Conservation (phyloP, 2,329 filamentous ascomycete genomes). For the Diaporthe longicolla region DNA sequence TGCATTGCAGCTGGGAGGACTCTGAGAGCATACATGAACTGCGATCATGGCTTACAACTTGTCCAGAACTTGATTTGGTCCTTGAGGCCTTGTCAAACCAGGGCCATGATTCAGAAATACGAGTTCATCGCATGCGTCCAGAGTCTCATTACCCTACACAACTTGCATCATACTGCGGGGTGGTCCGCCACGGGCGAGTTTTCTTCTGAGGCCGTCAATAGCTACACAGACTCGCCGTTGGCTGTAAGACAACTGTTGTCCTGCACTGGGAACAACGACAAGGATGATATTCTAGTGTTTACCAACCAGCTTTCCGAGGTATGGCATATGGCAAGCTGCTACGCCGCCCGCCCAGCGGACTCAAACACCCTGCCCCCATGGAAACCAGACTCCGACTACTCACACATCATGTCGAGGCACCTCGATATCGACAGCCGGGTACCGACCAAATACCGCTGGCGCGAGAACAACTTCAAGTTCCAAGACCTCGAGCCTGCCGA, state of each 20-base stretch:
- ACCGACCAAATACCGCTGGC: conserved; percentile 65
- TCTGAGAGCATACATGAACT: background rate
- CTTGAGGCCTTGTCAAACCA: background rate
- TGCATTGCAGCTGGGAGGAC: background rate
- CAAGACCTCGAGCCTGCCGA: conserved; percentile 57
- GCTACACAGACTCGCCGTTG: background rate
- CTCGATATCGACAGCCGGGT: conserved; percentile 67
- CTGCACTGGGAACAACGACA: background rate
- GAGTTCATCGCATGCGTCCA: conserved; percentile 15
- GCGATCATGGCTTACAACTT: conserved; percentile 11
- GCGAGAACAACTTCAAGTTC: conserved; percentile 63
- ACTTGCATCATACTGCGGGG: background rate
- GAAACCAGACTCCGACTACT: conserved; percentile 63
- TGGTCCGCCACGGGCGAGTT: background rate
- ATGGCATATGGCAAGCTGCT: conserved; percentile 20
- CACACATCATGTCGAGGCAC: conserved; percentile 62
- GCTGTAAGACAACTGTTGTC: background rate
- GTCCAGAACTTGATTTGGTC: background rate
- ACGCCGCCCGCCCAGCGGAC: conserved; percentile 12
- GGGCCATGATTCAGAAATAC: background rate
- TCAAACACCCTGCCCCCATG: background rate
- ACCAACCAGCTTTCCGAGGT: conserved; percentile 3
- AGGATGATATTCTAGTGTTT: background rate
- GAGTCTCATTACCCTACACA: background rate
- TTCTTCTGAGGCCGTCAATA: background rate